Conservation (phyloP, 2,329 filamentous ascomycete species). For the Fusarium protoensiforme region DNA sequence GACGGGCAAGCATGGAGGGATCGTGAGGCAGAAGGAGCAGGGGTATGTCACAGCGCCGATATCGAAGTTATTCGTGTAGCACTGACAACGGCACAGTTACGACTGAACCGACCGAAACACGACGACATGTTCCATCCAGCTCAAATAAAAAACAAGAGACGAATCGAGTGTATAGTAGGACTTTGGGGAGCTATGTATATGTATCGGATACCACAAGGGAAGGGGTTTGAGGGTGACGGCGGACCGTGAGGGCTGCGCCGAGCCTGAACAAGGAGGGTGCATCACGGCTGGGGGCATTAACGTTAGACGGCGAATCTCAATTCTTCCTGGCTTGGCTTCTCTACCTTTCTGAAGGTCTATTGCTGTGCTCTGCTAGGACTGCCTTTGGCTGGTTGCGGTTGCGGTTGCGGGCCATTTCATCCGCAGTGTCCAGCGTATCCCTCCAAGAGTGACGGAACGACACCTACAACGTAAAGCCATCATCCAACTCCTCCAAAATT, state of each 20-base stretch:
- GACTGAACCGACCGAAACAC: conserved; percentile 20
- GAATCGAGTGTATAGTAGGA: conserved; percentile 42
- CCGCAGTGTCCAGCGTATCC: not conserved
- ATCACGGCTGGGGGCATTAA: conserved; percentile 27
- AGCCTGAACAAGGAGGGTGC: conserved; percentile 3
- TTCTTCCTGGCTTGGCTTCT: conserved; percentile 23
- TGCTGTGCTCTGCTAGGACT: not conserved
- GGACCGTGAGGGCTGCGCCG: conserved; percentile 13
- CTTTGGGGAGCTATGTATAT: conserved; percentile 41
- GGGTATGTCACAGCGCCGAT: conserved; percentile 66
- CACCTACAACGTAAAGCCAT: not conserved
- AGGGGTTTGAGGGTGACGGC: conserved; percentile 18
- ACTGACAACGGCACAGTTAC: conserved; percentile 28
- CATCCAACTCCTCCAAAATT: not conserved
- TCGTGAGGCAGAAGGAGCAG: conserved; percentile 81
- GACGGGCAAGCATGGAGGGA: conserved; percentile 71
- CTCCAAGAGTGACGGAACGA: not conserved
- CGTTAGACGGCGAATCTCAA: conserved; percentile 40
- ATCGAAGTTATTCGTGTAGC: not conserved
- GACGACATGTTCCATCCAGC: conserved; percentile 10
- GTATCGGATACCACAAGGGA: conserved; percentile 39
- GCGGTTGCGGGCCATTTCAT: not conserved
- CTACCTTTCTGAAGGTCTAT: not conserved
- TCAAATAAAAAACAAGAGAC: conserved; percentile 9
- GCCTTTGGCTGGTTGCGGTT: not conserved